Percentiles rank a stretch among this genome's conserved stretches.
Conservation (phyloP, 1,139 yeast genomes). For the Spencermartinsiella ligniputridi region DNA sequence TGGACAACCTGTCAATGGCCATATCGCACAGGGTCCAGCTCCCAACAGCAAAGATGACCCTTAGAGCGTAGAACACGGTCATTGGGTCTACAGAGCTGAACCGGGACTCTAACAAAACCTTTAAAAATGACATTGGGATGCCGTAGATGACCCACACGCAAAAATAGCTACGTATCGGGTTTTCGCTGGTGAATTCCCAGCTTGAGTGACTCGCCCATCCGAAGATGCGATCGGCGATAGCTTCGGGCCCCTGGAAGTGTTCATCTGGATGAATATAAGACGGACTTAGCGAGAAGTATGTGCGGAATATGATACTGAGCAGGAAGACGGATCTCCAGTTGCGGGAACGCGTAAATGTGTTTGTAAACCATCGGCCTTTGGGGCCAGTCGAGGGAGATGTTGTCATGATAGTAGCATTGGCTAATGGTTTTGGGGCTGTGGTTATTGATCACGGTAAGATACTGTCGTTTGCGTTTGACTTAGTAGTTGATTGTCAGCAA, state of each 20-base stretch:
- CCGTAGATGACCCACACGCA: conserved; percentile 68
- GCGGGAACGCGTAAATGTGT: conserved; percentile 18
- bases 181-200: conserved; percentile 70
- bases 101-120: conserved; percentile 21
- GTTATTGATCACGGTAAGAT: too few species aligned
- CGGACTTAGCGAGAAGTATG: conserved; percentile 59
- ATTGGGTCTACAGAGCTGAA: conserved; percentile 27
- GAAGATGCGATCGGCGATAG: conserved; percentile 47
- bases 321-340: conserved; percentile 30
- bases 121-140: conserved; percentile 44
- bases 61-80: conserved; percentile 50
- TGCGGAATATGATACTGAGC: conserved; percentile 42
- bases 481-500: too few species aligned
- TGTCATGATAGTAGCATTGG: not conserved
- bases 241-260: conserved; percentile 85
- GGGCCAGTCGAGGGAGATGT: conserved; percentile 1
- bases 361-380: conserved; percentile 5
- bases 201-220: conserved; percentile 56
- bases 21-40: conserved; percentile 58
- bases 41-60: conserved; percentile 53
- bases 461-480: too few species aligned
- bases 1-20: conserved; percentile 44
- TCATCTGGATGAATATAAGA: conserved; percentile 98
- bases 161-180: conserved; percentile 70
- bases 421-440: too few species aligned